phyloP scores from a whole-genome alignment of 139 green algal genomes.

The Cymbomonas tetramitiformis region DNA sequence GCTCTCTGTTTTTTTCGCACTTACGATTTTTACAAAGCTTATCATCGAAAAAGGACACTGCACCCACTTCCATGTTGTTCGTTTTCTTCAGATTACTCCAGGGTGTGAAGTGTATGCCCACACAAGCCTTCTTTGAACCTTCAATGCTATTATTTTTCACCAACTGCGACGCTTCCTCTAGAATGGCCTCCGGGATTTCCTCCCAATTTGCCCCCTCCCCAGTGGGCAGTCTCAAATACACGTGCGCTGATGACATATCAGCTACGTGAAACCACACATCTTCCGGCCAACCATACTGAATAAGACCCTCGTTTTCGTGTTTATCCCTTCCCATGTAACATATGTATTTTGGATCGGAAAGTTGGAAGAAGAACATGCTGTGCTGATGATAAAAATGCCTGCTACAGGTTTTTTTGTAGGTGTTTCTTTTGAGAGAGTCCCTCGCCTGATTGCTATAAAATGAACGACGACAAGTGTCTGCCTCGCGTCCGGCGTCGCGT shows the following conservation, averaged over 20 bases:
- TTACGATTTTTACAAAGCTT: constrained; percentile 49
- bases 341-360: constrained; percentile 50
- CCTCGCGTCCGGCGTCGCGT: too few species aligned
- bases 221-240: constrained; percentile 76
- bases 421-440: too few species aligned
- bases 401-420: too few species aligned
- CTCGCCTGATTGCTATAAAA: too few species aligned
- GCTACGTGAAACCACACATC: constrained; percentile 91
- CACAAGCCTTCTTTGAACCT: constrained; percentile 67
- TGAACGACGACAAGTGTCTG: too few species aligned
- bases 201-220: constrained; percentile 36
- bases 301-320: constrained; percentile 89
- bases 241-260: constrained; percentile 80
- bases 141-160: constrained; percentile 94
- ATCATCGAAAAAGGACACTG: constrained; percentile 74
- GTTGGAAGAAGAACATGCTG: too few species aligned
- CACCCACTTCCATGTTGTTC: constrained; percentile 50
- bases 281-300: constrained; percentile 56
- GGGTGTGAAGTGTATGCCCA: constrained; percentile 81
- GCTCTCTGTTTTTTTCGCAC: constrained; percentile 63
- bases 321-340: constrained; percentile 82
- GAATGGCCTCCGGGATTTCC: constrained; percentile 58
- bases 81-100: constrained; percentile 82
- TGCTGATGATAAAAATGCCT: too few species aligned
- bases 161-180: constrained; percentile 74